Conservation (phyloP, 2,329 filamentous ascomycete genomes). For the Fusarium dimerum region DNA sequence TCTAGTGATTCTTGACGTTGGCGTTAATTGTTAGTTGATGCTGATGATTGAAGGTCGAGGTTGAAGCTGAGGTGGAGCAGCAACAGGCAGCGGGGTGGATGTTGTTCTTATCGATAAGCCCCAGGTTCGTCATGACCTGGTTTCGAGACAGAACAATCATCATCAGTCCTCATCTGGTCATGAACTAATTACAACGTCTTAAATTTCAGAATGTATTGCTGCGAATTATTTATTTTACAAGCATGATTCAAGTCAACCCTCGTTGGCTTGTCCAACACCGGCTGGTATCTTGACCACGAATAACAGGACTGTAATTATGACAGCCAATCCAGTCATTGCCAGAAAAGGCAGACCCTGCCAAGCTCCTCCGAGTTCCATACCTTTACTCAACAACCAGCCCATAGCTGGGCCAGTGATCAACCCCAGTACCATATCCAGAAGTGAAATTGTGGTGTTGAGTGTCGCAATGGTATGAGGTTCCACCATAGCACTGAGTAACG, state of each 20-base stretch:
- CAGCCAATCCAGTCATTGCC: constrained; percentile 36
- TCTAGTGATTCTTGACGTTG: too few relatives aligned
- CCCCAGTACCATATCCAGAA: constrained; percentile 51
- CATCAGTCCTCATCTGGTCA: too few relatives aligned
- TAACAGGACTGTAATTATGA: constrained; percentile 31
- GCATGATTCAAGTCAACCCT: background rate
- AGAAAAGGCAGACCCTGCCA: constrained; percentile 55
- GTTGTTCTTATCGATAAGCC: constrained; percentile 25
- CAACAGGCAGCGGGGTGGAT: constrained; percentile 25
- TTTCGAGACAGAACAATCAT: too few relatives aligned
- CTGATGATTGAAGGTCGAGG: constrained; percentile 13
- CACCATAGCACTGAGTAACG: constrained; percentile 54
- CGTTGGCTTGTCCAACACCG: constrained; percentile 20
- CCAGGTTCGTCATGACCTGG: too few relatives aligned
- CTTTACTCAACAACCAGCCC: constrained; percentile 46
- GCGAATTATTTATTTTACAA: too few relatives aligned
- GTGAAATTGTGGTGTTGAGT: constrained; percentile 53
- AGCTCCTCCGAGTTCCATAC: constrained; percentile 45
- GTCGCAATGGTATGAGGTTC: constrained; percentile 55
- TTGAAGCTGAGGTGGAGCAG: constrained; percentile 25
- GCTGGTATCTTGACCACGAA: constrained; percentile 31
- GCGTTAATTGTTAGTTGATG: background rate
- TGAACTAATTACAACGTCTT: too few relatives aligned
- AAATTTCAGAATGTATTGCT: too few relatives aligned
- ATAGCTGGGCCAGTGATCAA: constrained; percentile 49